Conservation (phyloP, 1,284 basidiomycete species). For the Tylopilus orsonianus region DNA sequence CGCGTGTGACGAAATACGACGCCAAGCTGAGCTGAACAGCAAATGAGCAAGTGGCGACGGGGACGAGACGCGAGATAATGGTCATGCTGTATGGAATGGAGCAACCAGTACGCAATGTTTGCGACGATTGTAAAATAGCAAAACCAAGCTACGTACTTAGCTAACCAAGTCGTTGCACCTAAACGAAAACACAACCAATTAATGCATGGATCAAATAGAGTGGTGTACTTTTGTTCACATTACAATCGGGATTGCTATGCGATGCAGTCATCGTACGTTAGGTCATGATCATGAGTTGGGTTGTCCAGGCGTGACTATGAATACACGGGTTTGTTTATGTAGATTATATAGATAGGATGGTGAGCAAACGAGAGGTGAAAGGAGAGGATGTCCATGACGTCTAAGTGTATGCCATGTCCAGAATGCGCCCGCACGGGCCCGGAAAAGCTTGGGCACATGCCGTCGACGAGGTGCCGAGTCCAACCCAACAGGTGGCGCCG, state of each 20-base stretch:
- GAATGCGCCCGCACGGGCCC: not conserved
- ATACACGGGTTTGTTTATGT: constrained; percentile 14
- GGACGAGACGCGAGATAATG: constrained; percentile 1
- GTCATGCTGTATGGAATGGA: constrained; percentile 1
- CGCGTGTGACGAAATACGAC: constrained; percentile 54
- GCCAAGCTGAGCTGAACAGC: constrained; percentile 42
- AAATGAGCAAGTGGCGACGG: not conserved
- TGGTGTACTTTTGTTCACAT: no score
- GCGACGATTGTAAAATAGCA: no score
- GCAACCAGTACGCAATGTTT: no score
- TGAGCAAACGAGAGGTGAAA: not conserved
- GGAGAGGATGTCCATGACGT: constrained; percentile 1
- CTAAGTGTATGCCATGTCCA: constrained; percentile 5
- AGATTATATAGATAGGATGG: constrained; percentile 6
- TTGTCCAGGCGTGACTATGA: constrained; percentile 13
- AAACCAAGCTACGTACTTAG: no score
- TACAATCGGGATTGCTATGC: no score
- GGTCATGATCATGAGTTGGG: constrained; percentile 14
- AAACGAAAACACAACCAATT: no score
- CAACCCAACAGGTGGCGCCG: no score
- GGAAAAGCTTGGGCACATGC: no score
- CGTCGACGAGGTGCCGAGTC: no score
- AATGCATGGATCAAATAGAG: no score
- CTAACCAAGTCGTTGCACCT: no score
- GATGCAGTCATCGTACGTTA: no score